Evolutionary conservation across 1,284 basidiomycete species (phyloP).

Genomic region (Sanguinoderma infundibulare): DNA sequence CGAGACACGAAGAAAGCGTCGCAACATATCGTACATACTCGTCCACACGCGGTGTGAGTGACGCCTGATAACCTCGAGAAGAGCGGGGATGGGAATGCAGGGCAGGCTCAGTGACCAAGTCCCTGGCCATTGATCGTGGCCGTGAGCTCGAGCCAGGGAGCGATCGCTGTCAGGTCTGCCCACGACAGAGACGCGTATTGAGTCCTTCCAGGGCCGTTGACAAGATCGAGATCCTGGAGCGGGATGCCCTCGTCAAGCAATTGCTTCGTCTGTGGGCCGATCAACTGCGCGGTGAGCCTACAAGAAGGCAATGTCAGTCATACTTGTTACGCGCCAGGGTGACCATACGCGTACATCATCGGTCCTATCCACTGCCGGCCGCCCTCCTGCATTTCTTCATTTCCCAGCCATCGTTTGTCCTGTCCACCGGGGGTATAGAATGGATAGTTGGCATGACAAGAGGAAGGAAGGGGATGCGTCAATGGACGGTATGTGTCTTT

Average conservation of each 20-base stretch:
- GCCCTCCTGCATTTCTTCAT: conserved; percentile 57
- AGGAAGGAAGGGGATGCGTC: conserved; percentile 58
- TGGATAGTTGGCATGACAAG: conserved; percentile 65
- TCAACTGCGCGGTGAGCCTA: conserved; percentile 70
- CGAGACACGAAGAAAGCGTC: not conserved
- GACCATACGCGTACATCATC: conserved; percentile 55
- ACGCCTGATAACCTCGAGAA: not conserved
- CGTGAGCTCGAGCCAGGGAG: conserved; percentile 77
- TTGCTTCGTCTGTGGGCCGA: conserved; percentile 48
- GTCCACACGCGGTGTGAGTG: conserved; percentile 5
- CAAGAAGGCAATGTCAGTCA: not conserved
- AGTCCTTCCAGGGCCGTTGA: conserved; percentile 50
- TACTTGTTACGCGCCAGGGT: not conserved
- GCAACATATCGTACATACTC: conserved; percentile 13
- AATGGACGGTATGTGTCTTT: conserved; percentile 42
- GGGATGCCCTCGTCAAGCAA: conserved; percentile 38
- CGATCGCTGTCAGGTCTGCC: conserved; percentile 69
- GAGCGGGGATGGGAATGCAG: not conserved
- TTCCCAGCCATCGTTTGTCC: conserved; percentile 66
- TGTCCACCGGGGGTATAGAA: conserved; percentile 70
- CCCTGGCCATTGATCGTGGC: conserved; percentile 71
- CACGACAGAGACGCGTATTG: conserved; percentile 74
- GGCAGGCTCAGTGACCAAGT: conserved; percentile 52
- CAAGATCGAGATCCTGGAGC: conserved; percentile 54
- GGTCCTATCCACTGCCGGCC: conserved; percentile 76